A percentile compares a stretch with the other conserved stretches of the same genome.
phyloP scores from a whole-genome alignment of 2,329 filamentous ascomycete genomes.

The Aspergillus neotritici region DNA sequence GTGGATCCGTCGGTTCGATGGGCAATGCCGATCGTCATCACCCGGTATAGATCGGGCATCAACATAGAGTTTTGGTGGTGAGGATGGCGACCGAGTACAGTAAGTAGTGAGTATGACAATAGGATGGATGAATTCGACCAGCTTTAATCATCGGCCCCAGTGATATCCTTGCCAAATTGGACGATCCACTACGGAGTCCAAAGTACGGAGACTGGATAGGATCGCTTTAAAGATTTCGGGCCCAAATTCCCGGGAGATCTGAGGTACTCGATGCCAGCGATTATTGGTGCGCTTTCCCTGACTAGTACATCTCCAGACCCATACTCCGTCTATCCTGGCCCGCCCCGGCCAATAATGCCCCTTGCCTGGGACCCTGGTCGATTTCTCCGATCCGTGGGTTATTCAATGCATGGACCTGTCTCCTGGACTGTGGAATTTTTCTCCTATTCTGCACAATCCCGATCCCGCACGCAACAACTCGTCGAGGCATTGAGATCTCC shows the following conservation, averaged over 20 bases:
- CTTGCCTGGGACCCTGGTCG: constrained; percentile 6
- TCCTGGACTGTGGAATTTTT: constrained; percentile 1
- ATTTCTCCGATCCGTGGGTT: background rate
- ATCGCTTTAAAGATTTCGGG: background rate
- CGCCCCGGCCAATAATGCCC: constrained; percentile 9
- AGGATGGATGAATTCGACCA: no score
- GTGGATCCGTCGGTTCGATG: no score
- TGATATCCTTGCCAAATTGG: no score
- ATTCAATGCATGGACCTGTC: constrained; percentile 1
- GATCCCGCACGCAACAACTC: constrained; percentile 3
- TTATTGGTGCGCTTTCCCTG: constrained; percentile 4
- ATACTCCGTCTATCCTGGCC: constrained; percentile 1
- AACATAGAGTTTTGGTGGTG: no score
- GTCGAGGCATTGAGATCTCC: no score
- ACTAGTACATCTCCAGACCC: constrained; percentile 2
- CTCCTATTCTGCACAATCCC: background rate
- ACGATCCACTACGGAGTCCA: no score
- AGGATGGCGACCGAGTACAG: no score
- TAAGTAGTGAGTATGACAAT: no score
- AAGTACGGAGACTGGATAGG: no score
- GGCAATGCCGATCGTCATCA: no score
- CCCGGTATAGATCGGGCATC: no score
- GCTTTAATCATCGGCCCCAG: no score
- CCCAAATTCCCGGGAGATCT: constrained; percentile 1
- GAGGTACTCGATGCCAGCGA: background rate